Evolutionary conservation across 1,284 basidiomycete species (phyloP), one percentile per base, ranked within the genome.

Genomic region (Rhodofomes roseus): DNA sequence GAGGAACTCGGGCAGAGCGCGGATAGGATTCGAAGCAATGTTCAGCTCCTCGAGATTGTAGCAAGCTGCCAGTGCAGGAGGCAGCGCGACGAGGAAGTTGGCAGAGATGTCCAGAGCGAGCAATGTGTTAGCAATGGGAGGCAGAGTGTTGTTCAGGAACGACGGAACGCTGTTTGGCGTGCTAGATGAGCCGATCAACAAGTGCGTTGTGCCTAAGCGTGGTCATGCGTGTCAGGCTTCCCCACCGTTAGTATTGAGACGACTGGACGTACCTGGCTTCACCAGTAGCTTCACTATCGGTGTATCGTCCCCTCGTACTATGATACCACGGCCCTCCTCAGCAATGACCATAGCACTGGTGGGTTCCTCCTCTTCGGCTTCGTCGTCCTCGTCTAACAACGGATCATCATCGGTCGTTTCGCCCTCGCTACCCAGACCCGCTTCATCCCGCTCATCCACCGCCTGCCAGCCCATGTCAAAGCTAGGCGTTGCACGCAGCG

Each of bases 11-110:
- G 96, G 95, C 29, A 98, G 79, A 20, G 87, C 86, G 52, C 90
- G 86, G 48, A 98, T 80, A 0, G 92, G 91, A 73, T 99, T 99
- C 57, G 86, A 88, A 14, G 93, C 93, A 56, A 99, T 82, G 71
- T 98, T 97, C 57, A 99, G 82, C 76, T 99, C 97, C 72, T 98
- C 95, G 41, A 99, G 85, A 64, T 79, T 82, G 59, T 81, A 77
- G 73, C 96, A 98, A 23, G 84, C 76, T 23, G 86, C 82, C 46
- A 99, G 83, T 16, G 86, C 82, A 4, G 87, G 86, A 2, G 96
- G 95, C 46, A 99, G 77, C 27, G 87, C 86, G 39, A 84, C 82
- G 40, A 99, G 82, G 63, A 90, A 88, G 73, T 96, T 96, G 65
- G 87, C 83, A 27, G 93, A 95, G 50, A 98, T 89, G 73, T 98